A percentile compares a stretch with the other conserved stretches of the same genome.
Evolutionary conservation across 2,329 filamentous ascomycete genomes (phyloP).

Genomic region (Teratosphaeria epicoccoides): DNA sequence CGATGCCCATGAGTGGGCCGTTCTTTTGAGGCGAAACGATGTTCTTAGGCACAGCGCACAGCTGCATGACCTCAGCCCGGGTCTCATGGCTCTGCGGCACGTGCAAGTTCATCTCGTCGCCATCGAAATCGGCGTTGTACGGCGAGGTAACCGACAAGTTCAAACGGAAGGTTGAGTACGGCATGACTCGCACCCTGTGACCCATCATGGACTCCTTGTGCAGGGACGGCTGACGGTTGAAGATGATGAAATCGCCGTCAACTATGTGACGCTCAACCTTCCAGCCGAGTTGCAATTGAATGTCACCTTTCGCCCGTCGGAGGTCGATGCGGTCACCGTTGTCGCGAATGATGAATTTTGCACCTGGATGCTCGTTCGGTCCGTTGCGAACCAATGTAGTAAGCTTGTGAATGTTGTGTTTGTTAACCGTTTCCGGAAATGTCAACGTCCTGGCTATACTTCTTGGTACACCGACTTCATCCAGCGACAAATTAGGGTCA

Average conservation of each 20-base stretch:
- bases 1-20: conserved; percentile 96
- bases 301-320: conserved; percentile 80
- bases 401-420: conserved; percentile 92
- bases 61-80: conserved; percentile 81
- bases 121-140: conserved; percentile 99
- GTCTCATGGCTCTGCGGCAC: conserved; percentile 97
- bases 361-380: conserved; percentile 88
- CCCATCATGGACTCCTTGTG: conserved; percentile 99
- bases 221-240: conserved; percentile 97
- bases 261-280: conserved; percentile 96
- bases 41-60: conserved; percentile 96
- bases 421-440: conserved; percentile 94
- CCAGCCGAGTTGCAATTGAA: conserved; percentile 90
- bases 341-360: conserved; percentile 89
- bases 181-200: conserved; percentile 94
- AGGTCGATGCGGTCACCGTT: conserved; percentile 92
- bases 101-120: conserved; percentile 99
- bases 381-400: conserved; percentile 85
- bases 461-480: conserved; percentile 92
- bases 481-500: conserved; percentile 89
- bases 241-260: conserved; percentile 95
- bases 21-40: conserved; percentile 98
- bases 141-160: conserved; percentile 96
- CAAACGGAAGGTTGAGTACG: conserved; percentile 94
- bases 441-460: conserved; percentile 89